Conservation (phyloP, 192 early-diverging fungal species). For the Pilaira anomala region DNA sequence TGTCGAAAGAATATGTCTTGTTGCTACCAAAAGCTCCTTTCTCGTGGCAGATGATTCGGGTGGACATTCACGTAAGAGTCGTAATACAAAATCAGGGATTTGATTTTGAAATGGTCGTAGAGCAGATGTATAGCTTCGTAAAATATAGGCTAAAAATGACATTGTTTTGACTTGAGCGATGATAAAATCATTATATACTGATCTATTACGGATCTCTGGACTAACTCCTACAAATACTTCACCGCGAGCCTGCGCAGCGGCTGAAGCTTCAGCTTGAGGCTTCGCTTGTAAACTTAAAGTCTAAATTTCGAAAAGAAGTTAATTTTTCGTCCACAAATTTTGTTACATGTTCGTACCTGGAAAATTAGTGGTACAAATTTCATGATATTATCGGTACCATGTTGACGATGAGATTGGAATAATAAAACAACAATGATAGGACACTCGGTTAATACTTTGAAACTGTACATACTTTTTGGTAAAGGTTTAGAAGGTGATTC, state of each 20-base stretch:
- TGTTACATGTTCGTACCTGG: conserved; percentile 46
- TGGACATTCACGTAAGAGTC: conserved; percentile 89
- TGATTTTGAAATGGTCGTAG: conserved; percentile 72
- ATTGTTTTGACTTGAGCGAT: conserved; percentile 98
- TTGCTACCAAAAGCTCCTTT: conserved; percentile 95
- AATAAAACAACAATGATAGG: conserved; percentile 96
- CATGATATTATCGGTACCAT: conserved; percentile 76
- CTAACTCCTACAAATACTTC: conserved; percentile 79
- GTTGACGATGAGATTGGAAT: conserved; percentile 85
- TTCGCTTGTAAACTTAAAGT: conserved; percentile 52
- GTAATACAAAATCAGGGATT: conserved; percentile 87
- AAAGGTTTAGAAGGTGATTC: conserved; percentile 62
- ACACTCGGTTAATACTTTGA: conserved; percentile 98
- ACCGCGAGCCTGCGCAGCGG: conserved; percentile 44
- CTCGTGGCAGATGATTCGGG: conserved; percentile 88
- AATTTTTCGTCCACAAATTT: background rate
- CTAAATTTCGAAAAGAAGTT: conserved; percentile 20
- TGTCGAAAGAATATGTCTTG: conserved; percentile 90
- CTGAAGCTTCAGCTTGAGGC: conserved; percentile 53
- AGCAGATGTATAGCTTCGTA: conserved; percentile 70
- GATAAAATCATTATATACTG: conserved; percentile 85
- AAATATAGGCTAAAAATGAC: conserved; percentile 95
- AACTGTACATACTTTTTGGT: conserved; percentile 73
- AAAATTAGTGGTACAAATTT: conserved; percentile 89
- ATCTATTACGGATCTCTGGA: conserved; percentile 67